A percentile compares a stretch with the other conserved stretches of the same genome.
Evolutionary conservation across 2,329 filamentous ascomycete genomes (phyloP).

Genomic region (Lachnellula occidentalis): DNA sequence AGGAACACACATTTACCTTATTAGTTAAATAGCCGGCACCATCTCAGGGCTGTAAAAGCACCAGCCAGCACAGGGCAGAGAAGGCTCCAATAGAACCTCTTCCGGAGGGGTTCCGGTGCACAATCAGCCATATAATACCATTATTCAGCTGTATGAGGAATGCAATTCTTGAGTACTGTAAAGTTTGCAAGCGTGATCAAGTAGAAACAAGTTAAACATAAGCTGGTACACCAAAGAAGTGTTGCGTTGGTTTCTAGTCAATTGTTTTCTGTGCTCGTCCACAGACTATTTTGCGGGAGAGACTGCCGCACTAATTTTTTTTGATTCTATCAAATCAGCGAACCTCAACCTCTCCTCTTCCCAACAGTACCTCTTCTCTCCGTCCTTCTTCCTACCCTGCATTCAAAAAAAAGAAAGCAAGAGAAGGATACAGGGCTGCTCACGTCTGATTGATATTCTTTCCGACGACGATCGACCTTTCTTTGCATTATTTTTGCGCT

Average conservation of each 20-base stretch:
- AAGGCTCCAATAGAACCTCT: background rate
- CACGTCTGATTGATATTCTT: slow-evolving; percentile 3
- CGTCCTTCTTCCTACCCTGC: background rate
- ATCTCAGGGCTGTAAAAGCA: background rate
- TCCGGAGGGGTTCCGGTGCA: background rate
- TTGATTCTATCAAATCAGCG: background rate
- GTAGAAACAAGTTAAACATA: too few relatives aligned
- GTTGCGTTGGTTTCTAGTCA: too few relatives aligned
- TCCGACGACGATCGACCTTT: slow-evolving; percentile 1
- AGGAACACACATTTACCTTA: slow-evolving; percentile 4
- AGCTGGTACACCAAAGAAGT: too few relatives aligned
- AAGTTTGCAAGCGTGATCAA: too few relatives aligned
- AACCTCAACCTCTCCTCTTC: background rate
- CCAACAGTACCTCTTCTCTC: background rate
- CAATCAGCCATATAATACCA: background rate
- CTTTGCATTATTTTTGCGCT: slow-evolving; percentile 3
- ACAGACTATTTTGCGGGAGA: background rate
- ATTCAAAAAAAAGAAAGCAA: background rate
- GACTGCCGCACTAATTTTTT: background rate
- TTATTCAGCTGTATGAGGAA: background rate
- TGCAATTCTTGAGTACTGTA: too few relatives aligned
- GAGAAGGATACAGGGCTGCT: background rate
- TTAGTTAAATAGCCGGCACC: background rate
- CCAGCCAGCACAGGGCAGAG: background rate
- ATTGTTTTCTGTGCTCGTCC: background rate